Evolutionary conservation across 1,284 basidiomycete species (phyloP).

Genomic region (Waitea zeae): DNA sequence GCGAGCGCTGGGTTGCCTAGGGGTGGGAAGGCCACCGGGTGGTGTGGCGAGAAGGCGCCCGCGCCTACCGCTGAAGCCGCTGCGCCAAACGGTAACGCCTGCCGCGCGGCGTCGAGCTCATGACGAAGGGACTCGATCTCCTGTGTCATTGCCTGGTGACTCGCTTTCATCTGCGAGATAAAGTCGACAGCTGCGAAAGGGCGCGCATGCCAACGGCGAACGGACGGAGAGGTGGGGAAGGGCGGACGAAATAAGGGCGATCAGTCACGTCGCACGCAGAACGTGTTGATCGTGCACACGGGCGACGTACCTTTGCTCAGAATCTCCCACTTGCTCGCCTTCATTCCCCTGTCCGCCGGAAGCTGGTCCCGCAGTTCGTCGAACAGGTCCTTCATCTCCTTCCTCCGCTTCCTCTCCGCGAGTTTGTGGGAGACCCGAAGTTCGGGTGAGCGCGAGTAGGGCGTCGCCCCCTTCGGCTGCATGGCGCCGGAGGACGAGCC

Average conservation of each 20-base stretch:
- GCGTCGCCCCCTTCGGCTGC: constrained; percentile 30
- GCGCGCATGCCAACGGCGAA: no score
- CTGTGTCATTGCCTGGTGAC: constrained; percentile 55
- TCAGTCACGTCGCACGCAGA: constrained; percentile 1
- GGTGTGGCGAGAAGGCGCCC: no score
- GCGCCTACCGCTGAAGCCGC: neutral
- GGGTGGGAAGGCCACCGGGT: no score
- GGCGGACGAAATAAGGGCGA: neutral
- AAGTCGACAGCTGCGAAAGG: constrained; percentile 78
- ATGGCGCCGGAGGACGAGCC: neutral
- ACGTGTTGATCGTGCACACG: constrained; percentile 5
- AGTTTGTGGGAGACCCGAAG: constrained; percentile 87
- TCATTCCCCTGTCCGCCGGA: constrained; percentile 83
- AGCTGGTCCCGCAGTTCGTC: constrained; percentile 85
- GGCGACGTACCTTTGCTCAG: constrained; percentile 67
- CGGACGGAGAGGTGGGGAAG: constrained; percentile 3
- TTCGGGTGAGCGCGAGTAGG: constrained; percentile 89
- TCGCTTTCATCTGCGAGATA: constrained; percentile 59
- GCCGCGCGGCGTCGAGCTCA: constrained; percentile 50
- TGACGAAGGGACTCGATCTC: constrained; percentile 66
- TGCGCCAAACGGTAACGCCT: constrained; percentile 15
- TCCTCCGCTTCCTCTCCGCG: constrained; percentile 84
- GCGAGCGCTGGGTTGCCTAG: no score
- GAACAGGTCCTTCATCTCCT: constrained; percentile 96
- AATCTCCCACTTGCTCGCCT: constrained; percentile 95